These are phyloP conservation scores for Euphorbia tirucalli DNA, from an alignment of 345 rosid species.

Conservation along the genomic window DNA sequence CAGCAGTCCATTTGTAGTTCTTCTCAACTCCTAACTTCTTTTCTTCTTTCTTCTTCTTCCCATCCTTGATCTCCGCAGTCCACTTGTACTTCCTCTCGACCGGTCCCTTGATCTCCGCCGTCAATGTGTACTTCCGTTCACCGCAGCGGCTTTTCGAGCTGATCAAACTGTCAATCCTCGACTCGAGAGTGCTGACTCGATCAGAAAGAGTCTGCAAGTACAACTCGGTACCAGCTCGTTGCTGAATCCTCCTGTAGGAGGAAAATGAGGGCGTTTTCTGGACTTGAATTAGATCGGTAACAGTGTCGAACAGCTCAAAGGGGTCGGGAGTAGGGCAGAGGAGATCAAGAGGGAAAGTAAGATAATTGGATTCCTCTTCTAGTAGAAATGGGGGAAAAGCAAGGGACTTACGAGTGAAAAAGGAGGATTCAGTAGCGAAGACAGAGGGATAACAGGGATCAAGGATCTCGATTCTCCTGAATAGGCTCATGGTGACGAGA, in stretches of 20 bases:
- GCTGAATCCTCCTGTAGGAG: conserved; percentile 50
- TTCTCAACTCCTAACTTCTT: conserved; percentile 34
- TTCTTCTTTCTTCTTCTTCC: conserved; percentile 29
- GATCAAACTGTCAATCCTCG: conserved; percentile 55
- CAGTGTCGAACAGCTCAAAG: conserved; percentile 42
- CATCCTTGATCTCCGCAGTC: conserved; percentile 58
- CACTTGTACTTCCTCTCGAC: conserved; percentile 72
- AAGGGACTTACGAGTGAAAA: conserved; percentile 32
- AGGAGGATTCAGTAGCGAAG: conserved; percentile 32
- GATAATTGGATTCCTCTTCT: conserved; percentile 19
- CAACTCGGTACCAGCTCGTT: conserved; percentile 36
- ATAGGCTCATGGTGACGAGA: conserved; percentile 52
- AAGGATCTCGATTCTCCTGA: conserved; percentile 39
- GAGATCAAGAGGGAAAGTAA: conserved; percentile 42
- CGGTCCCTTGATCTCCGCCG: conserved; percentile 69
- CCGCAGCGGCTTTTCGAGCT: conserved; percentile 30
- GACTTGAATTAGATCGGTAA: conserved; percentile 61
- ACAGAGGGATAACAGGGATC: conserved; percentile 36
- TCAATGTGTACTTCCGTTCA: conserved; percentile 74
- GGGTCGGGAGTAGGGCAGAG: conserved; percentile 29
- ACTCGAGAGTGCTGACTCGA: conserved; percentile 62
- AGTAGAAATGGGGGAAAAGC: conserved; percentile 31
- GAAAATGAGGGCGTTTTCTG: conserved; percentile 42
- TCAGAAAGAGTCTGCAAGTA: conserved; percentile 50
- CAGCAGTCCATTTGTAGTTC: conserved; percentile 70